Base-by-base conservation (phyloP, 2,329 filamentous ascomycete species). In the Bipolaris zeicola region DNA sequence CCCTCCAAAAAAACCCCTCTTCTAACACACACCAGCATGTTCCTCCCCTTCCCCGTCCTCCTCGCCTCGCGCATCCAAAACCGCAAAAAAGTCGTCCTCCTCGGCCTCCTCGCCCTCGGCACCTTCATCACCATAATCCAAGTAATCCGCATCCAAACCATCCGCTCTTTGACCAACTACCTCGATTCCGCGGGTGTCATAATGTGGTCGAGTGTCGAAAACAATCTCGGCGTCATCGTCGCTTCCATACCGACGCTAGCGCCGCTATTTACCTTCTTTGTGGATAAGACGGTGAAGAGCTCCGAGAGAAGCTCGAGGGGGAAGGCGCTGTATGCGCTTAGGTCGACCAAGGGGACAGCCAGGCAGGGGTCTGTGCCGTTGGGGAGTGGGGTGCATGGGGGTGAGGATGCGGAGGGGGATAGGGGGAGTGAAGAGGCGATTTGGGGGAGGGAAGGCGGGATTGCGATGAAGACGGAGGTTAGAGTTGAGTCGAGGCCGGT, bases 171-270 rank as follows among this genome's bases (percentile, higher is more conserved):
- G 5, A 48, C 59, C 33, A 62, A 63, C 43, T 63, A 63, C 6
- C 61, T 63, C 33, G 59, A 63, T 33, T 63, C 58, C 2, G 28
- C 48, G 6, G 59, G 52, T 5, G 39, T 62, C 14, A 63, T 63
- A n/a, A 60, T 64, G 59, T 62, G 61, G 61, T 64, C 61, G 6
- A 43, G 56, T 3, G 43, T 64, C 14, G 61, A 62, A 24, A 64
- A 64, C 37, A 64, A 64, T 11, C n/a, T 62, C 18, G 61, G 61
- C 8, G 61, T 64, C 16, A 60, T 64, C 41, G 61, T 64, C 6
- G 59, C 54, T 1, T 62, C 51, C 1, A 56, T 64, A 5, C 61
- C 61, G 1, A 62, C 61, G 1, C 54, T 62, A 0, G 59, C 59
- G 14, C 61, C 57, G 1, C 54, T 64, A 1, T 62, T 62, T 54